Conservation (phyloP, 1,139 yeast species). For the Yamadazyma membranifaciens region DNA sequence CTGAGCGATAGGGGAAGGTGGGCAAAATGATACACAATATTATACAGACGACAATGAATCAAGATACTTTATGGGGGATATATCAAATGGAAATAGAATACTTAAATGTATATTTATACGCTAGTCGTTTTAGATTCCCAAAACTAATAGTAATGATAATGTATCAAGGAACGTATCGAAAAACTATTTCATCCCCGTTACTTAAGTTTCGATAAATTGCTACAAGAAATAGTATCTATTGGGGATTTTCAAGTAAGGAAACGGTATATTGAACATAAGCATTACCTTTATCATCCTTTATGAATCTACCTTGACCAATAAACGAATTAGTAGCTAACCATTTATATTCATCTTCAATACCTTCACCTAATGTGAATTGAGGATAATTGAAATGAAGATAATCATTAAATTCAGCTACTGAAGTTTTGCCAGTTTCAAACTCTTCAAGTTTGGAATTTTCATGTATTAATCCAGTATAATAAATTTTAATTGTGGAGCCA, state of each 20-base stretch:
- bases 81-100: no score
- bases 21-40: no score
- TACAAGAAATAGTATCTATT: not conserved
- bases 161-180: no score
- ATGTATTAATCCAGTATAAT: slow-evolving; percentile 47
- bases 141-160: no score
- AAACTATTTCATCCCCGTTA: no score
- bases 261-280: slow-evolving; percentile 52
- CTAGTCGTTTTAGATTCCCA: no score
- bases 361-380: slow-evolving; percentile 35
- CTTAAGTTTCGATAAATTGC: no score
- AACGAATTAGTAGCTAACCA: slow-evolving; percentile 49
- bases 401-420: slow-evolving; percentile 38
- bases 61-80: no score
- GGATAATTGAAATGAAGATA: slow-evolving; percentile 50
- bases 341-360: slow-evolving; percentile 37
- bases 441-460: slow-evolving; percentile 23
- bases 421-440: slow-evolving; percentile 26
- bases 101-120: no score
- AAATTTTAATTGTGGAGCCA: slow-evolving; percentile 37
- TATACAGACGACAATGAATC: no score
- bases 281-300: slow-evolving; percentile 40
- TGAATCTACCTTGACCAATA: slow-evolving; percentile 54
- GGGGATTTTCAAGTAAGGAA: slow-evolving; percentile 25
- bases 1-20: no score